phyloP scores from a whole-genome alignment of 139 green algal species.

The Ettlia oleoabundans region DNA sequence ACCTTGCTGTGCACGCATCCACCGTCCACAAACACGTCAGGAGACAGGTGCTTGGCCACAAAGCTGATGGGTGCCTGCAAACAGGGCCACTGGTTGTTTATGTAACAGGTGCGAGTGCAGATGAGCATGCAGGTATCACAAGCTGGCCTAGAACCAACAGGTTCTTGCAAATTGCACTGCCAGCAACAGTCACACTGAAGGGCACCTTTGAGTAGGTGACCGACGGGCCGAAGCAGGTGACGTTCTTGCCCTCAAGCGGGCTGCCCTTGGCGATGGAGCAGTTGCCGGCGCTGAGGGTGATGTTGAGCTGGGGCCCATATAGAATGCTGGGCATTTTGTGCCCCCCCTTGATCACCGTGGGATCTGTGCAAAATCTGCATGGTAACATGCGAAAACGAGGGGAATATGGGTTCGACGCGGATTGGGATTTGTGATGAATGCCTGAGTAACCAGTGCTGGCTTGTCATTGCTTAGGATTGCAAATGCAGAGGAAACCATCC shows the following conservation, averaged over 20 bases:
- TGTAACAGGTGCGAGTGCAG: no score
- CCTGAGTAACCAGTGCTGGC: no score
- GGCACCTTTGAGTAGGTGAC: slow-evolving; percentile 8
- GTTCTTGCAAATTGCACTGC: not conserved
- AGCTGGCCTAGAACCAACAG: not conserved
- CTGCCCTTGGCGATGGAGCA: not conserved
- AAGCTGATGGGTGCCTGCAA: slow-evolving; percentile 7
- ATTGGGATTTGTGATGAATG: no score
- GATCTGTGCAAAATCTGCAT: not conserved
- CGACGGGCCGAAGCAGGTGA: slow-evolving; percentile 1
- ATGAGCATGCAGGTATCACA: not conserved
- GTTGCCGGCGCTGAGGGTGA: not conserved
- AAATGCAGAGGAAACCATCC: no score
- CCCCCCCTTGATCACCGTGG: not conserved
- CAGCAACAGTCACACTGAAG: no score
- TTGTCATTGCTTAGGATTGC: no score
- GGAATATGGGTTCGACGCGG: no score
- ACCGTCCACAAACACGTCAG: slow-evolving; percentile 2
- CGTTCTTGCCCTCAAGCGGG: not conserved
- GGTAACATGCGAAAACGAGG: not conserved
- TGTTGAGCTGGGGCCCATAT: not conserved
- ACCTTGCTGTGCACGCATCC: not conserved
- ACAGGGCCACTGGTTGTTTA: not conserved
- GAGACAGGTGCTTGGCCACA: not conserved
- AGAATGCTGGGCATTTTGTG: not conserved